Base-by-base conservation (phyloP, 805 yeast species). In the Candida xiaguanensis region DNA sequence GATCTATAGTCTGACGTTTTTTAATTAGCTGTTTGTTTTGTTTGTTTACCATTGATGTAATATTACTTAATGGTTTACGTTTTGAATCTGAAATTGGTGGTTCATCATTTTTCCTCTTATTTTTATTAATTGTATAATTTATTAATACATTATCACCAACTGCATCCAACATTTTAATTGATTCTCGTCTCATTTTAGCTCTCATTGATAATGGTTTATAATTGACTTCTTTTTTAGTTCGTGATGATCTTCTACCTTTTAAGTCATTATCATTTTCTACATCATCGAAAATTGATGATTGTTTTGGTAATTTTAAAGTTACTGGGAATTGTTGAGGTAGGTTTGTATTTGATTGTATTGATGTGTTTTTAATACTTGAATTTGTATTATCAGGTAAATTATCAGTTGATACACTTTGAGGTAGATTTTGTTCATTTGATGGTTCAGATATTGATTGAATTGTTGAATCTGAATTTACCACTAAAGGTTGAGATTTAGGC, bases 151-250 rank as follows among this genome's bases (percentile, higher is more conserved):
- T 55, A 19, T 58, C 65, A 6, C 59, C 65, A 1, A 81, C 77
- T 1, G 89, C 89, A 55, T 78, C 85, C 2, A 77, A 77, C 31
- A 80, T 61, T 45, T 71, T 69, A 22, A 66, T 82, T 0, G 80
- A 67, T 24, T 77, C 78, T 47, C 91, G 69, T 52, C 95, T 73
- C 81, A 82, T 71, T 53, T 84, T 85, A 12, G 72, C 75, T 28
- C 84, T 66, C 38, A 83, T 57, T 1, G 90, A 78, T 0, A 89
- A 88, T 24, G 78, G 67, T 14, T 78, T 78, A 50, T 86, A 86
- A 54, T 79, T 77, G 5, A 86, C 77, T 8, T 74, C 70, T 42
- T 74, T 77, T 3, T 78, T 72, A 16, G 78, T 63, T 17, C 87
- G 67, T 41, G 78, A 59, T 35, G 82, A 63, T 29, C 74, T 49